phyloP scores from a whole-genome alignment of 2,329 filamentous ascomycete species.

The Penicillium sp. region DNA sequence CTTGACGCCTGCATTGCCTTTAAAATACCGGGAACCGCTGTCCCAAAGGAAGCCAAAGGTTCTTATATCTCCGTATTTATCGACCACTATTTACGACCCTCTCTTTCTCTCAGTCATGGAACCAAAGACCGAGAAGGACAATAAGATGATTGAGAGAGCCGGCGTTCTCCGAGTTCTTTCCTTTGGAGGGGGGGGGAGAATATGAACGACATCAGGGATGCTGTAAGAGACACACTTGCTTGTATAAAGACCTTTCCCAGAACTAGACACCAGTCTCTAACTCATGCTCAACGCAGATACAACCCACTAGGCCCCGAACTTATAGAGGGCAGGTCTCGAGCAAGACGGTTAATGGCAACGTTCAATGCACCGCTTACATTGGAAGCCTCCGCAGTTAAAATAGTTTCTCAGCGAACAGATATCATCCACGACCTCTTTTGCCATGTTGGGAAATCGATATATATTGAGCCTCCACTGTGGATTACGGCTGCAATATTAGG shows the following conservation, averaged over 20 bases:
- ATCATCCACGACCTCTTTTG: slow-evolving; percentile 15
- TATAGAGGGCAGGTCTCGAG: slow-evolving; percentile 9
- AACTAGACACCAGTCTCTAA: not conserved
- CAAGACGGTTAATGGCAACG: slow-evolving; percentile 7
- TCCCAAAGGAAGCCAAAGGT: no score
- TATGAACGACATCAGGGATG: slow-evolving; percentile 16
- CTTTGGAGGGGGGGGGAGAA: slow-evolving; percentile 9
- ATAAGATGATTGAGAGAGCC: not conserved
- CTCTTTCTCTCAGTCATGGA: not conserved
- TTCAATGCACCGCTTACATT: slow-evolving; percentile 13
- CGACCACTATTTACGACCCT: no score
- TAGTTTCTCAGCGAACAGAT: not conserved
- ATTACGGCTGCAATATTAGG: slow-evolving; percentile 26
- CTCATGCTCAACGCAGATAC: slow-evolving; percentile 4
- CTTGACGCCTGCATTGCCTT: no score
- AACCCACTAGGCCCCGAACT: slow-evolving; percentile 10
- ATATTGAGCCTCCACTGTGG: slow-evolving; percentile 22
- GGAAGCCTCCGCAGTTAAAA: not conserved
- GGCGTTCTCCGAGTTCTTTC: not conserved
- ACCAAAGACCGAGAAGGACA: not conserved
- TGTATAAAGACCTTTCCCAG: not conserved
- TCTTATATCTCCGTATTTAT: no score
- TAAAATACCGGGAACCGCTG: no score
- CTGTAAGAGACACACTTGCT: no score
- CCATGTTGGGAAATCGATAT: slow-evolving; percentile 8